Conservation (phyloP, 805 yeast species). For the Brettanomyces nanus region DNA sequence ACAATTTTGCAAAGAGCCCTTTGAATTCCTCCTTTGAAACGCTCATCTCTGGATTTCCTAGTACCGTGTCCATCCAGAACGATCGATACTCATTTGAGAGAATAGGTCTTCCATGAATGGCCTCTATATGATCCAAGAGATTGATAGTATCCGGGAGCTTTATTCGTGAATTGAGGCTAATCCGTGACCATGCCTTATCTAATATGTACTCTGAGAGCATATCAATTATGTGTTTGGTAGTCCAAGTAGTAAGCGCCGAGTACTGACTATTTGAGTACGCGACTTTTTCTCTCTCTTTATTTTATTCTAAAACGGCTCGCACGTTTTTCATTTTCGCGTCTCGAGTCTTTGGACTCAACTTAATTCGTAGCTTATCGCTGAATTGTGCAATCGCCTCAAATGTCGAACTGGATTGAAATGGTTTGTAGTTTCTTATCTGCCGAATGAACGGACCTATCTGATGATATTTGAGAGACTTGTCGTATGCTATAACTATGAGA, state of each 20-base stretch:
- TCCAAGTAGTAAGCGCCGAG: too few relatives aligned
- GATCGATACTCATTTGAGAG: conserved; percentile 11
- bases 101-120: conserved; percentile 3
- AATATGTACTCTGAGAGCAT: conserved; percentile 1
- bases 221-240: too few relatives aligned
- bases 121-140: conserved; percentile 10
- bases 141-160: conserved; percentile 8
- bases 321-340: too few relatives aligned
- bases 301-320: too few relatives aligned
- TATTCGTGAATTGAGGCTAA: not conserved
- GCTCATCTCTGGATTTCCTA: conserved; percentile 7
- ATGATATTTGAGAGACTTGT: not conserved
- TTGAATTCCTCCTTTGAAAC: conserved; percentile 10
- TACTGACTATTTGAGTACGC: too few relatives aligned
- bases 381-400: too few relatives aligned
- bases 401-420: too few relatives aligned
- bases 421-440: not conserved
- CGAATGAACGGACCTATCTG: not conserved
- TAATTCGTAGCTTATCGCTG: too few relatives aligned
- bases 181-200: conserved; percentile 8
- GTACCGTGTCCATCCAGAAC: conserved; percentile 12
- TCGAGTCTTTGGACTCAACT: too few relatives aligned
- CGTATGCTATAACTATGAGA: not conserved
- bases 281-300: too few relatives aligned
- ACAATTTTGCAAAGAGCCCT: conserved; percentile 10